Evolutionary conservation across 495 filamentous ascomycete species (phyloP).

Genomic region (Neurospora terricola): DNA sequence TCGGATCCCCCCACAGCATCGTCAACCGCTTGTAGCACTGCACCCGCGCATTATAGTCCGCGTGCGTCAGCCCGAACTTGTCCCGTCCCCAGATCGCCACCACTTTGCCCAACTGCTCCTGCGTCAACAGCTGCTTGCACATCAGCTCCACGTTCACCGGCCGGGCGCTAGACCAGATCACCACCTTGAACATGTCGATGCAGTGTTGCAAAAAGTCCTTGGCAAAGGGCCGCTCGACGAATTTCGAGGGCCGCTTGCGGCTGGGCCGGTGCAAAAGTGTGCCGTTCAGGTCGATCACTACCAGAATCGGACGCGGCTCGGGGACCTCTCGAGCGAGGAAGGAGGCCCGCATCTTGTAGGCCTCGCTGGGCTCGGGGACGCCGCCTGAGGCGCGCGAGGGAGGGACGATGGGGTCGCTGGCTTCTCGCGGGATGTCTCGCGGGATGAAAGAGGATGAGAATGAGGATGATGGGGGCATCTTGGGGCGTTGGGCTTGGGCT

Average conservation of each 20-base stretch:
- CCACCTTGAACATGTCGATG: constrained; percentile 58
- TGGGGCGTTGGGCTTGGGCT: neutral
- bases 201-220: constrained; percentile 56
- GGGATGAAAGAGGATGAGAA: neutral
- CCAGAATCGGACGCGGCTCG: constrained; percentile 43
- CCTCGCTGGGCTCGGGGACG: constrained; percentile 31
- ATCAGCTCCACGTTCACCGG: constrained; percentile 59
- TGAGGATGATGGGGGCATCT: neutral
- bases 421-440: neutral
- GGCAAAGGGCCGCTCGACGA: constrained; percentile 52
- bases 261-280: constrained; percentile 66
- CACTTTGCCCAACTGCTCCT: constrained; percentile 32
- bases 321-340: constrained; percentile 11
- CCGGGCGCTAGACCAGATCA: constrained; percentile 85
- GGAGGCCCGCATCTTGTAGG: constrained; percentile 29
- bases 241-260: constrained; percentile 35
- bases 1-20: constrained; percentile 54
- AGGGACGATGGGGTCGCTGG: constrained; percentile 13
- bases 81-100: constrained; percentile 75
- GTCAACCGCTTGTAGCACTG: constrained; percentile 83
- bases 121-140: constrained; percentile 42
- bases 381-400: constrained; percentile 39
- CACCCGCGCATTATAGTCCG: constrained; percentile 58
- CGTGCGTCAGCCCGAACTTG: constrained; percentile 51
- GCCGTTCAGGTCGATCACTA: constrained; percentile 90